Base-by-base conservation (phyloP, 306 rosid species). In the Benincasa hispida region DNA sequence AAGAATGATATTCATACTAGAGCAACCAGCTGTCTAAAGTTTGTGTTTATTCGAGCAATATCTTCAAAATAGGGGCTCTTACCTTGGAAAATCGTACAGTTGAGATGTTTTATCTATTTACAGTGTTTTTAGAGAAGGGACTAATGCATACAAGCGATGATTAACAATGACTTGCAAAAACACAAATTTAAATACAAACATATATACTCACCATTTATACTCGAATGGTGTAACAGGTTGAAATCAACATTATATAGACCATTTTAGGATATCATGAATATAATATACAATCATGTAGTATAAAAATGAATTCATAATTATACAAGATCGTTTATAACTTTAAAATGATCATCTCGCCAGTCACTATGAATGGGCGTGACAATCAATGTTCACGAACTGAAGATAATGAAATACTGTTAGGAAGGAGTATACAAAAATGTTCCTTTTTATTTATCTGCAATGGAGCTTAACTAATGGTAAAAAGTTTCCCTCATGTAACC, bases 371-470 rank as follows among this genome's bases (percentile, higher is more conserved):
- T n/a, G 25, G 25, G 34, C 17, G 0, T 22, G 50, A 10, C 51
- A 66, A 21, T 39, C 73, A 66, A 39, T 21, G 21, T 66, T 39
- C 51, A 66, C 39, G 51, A 39, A 37, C 24, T 37, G 34, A 24
- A 34, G 39, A 39, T 67, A 50, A 50, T 50, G 55, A 50, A 62
- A 63, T 8, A 68, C 42, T 68, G 21, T 68, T 41, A 22, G 53
- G 37, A 68, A 69, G 75, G 22, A 17, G 57, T 69, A 69, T 69
- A 69, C 56, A 47, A 69, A 66, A 69, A 22, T 69, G 56, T 42
- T 41, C 75, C 34, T 3, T 45, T 13, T 69, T 14, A 18, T 5
- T 62, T 8, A 14, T 45, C 21, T 5, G 21, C 57, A 42, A 47
- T 70, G n/a, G 30, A 70, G 17, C 74, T 61, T 15, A 34, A 63